Evolutionary conservation across 306 rosid genomes (phyloP), one percentile per base, ranked within the genome.

Genomic region (Oemleria cerasiformis): DNA sequence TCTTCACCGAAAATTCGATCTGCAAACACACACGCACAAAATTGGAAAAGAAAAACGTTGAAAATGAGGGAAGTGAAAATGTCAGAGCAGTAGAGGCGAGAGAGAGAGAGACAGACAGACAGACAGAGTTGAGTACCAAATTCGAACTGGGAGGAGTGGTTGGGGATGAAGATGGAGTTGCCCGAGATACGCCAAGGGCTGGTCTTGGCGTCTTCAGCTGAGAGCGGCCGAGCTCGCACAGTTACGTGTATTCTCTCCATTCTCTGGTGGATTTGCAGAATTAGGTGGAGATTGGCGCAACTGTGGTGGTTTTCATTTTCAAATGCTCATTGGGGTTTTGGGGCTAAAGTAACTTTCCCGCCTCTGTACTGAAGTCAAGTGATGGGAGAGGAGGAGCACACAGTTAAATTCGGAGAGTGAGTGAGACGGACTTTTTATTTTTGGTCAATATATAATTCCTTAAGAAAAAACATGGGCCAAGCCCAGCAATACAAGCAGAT

Each of bases 241-340:
- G 90, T 73, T 0, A 91, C 97, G 70, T 91, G 93, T 49, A 93
- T 93, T 71, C 92, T 81, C 78, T 93, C 98, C 98, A 93, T 93
- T 41, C 21, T 39, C 4, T 11, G 17, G 10, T n/a, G 56, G 59
- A n/a, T 16, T n/a, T 17, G 65, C 21, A 60, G 44, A 60, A 36
- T 16, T 8, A 14, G 44, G 23, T 61, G 25, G 45, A n/a, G 40
- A 13, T 13, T 57, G 3, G 43, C 42, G 43, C 20, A 36, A 34
- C 6, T 25, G 14, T 25, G 63, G 63, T 36, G 42, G 42, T 59
- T 34, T 59, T 61, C 65, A 38, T 8, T 16, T 12, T 38, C 45
- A 49, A 8, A 23, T 60, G 45, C 19, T 61, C 36, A 36, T 10
- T 17, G 23, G 44, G 13, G 45, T 21, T 6, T 19, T 7, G 43